phyloP scores from a whole-genome alignment of 768 basidiomycete genomes.

The Suillus cothurnatus region DNA sequence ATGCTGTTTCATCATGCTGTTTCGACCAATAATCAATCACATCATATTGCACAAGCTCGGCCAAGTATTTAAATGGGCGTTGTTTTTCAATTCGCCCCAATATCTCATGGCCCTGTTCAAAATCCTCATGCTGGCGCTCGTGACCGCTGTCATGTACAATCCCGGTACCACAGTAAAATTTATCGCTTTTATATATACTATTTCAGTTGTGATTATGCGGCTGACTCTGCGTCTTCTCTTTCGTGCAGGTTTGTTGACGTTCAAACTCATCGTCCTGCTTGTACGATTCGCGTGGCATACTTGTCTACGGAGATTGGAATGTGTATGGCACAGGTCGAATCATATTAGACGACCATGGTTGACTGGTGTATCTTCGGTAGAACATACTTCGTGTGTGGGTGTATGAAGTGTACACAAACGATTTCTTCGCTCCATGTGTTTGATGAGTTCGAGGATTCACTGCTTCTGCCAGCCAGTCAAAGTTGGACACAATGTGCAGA shows the following conservation, averaged over 20 bases:
- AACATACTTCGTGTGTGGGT: not conserved
- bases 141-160: conserved; percentile 16
- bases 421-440: not conserved
- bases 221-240: not conserved
- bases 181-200: not conserved
- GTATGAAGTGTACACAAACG: not conserved
- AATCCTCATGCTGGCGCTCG: conserved; percentile 16
- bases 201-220: not conserved
- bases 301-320: not conserved
- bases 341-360: not conserved
- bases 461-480: not conserved
- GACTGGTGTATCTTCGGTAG: not conserved
- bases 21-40: not conserved
- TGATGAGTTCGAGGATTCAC: not conserved
- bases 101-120: conserved; percentile 10
- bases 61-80: conserved; percentile 1
- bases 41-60: conserved; percentile 1
- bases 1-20: not conserved
- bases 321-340: not conserved
- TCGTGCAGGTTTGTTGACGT: conserved; percentile 3
- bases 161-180: conserved; percentile 12
- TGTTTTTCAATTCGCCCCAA: not conserved
- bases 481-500: not conserved
- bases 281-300: not conserved
- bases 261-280: not conserved